Conservation (phyloP, 78 protist species). For the Thecamonas trahens region DNA sequence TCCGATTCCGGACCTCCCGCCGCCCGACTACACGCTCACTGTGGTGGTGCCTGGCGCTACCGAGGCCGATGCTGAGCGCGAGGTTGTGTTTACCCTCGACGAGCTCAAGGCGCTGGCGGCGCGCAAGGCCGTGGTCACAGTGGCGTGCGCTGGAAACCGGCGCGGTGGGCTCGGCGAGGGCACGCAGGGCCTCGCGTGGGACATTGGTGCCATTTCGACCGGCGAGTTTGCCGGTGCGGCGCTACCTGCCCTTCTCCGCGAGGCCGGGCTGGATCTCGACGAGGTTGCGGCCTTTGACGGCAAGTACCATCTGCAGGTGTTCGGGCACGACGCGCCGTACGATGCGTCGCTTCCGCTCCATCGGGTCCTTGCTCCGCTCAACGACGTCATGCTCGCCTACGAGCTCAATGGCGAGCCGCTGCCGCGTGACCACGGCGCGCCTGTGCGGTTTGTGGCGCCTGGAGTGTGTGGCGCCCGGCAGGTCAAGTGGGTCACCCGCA, state of each 20-base stretch:
- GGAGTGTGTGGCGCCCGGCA: slow-evolving; percentile 83
- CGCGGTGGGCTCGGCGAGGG: slow-evolving; percentile 4
- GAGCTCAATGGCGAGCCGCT: slow-evolving; percentile 83
- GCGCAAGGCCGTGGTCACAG: neutral
- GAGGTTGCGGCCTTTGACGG: neutral
- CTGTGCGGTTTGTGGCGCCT: slow-evolving; percentile 82
- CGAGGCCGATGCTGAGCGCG: slow-evolving; percentile 26
- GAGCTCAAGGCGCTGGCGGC: slow-evolving; percentile 44
- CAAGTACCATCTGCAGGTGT: slow-evolving; percentile 48
- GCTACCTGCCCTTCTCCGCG: slow-evolving; percentile 26
- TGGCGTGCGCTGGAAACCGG: slow-evolving; percentile 60
- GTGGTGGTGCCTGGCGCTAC: slow-evolving; percentile 5
- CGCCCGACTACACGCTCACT: slow-evolving; percentile 18
- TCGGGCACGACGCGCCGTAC: slow-evolving; percentile 14
- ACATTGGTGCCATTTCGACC: slow-evolving; percentile 35
- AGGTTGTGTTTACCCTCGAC: slow-evolving; percentile 24
- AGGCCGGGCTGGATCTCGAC: slow-evolving; percentile 2
- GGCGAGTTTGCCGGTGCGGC: slow-evolving; percentile 56
- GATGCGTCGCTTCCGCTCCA: slow-evolving; percentile 51
- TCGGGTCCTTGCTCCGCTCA: slow-evolving; percentile 32
- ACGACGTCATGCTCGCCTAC: slow-evolving; percentile 82
- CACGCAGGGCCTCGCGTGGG: slow-evolving; percentile 43
- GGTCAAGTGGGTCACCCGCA: slow-evolving; percentile 74
- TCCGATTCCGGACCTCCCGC: slow-evolving; percentile 65
- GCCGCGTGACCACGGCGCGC: slow-evolving; percentile 80